These are phyloP conservation scores for Mercurialis annua DNA, from an alignment of 345 rosid genomes.

Conservation along the genomic window DNA sequence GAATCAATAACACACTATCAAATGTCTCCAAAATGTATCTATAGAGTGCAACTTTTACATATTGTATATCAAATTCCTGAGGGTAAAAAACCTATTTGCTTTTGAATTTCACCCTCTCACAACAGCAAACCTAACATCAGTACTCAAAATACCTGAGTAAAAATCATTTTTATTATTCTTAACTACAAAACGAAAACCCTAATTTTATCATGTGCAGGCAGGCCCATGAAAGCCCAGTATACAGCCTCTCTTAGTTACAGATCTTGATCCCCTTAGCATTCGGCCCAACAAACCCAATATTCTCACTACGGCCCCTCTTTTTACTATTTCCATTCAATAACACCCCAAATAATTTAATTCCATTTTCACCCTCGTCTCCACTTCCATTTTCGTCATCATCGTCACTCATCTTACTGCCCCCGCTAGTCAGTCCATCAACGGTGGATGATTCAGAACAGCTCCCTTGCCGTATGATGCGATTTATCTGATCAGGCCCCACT, in stretches of 20 bases:
- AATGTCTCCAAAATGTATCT: not conserved
- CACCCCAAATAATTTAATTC: constrained; percentile 80
- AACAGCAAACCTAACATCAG: not conserved
- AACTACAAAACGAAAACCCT: not conserved
- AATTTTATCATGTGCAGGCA: not conserved
- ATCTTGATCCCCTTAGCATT: constrained; percentile 58
- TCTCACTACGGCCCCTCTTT: constrained; percentile 71
- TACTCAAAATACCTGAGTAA: not conserved
- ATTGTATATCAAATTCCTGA: no score
- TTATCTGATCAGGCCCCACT: constrained; percentile 69
- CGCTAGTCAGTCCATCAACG: constrained; percentile 15
- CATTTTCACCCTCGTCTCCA: constrained; percentile 1
- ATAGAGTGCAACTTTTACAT: not conserved
- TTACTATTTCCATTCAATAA: constrained; percentile 52
- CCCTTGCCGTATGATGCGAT: constrained; percentile 54
- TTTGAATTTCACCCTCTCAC: constrained; percentile 17
- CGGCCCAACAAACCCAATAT: constrained; percentile 46
- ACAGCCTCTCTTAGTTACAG: constrained; percentile 34
- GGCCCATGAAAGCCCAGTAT: not conserved
- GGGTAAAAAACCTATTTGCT: constrained; percentile 19
- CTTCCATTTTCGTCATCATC: constrained; percentile 6
- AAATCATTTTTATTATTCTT: not conserved
- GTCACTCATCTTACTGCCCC: constrained; percentile 8
- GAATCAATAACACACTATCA: not conserved
- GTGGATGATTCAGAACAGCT: constrained; percentile 17